Conservation (phyloP, 495 filamentous ascomycete genomes). For the Schizothecium vesticola region DNA sequence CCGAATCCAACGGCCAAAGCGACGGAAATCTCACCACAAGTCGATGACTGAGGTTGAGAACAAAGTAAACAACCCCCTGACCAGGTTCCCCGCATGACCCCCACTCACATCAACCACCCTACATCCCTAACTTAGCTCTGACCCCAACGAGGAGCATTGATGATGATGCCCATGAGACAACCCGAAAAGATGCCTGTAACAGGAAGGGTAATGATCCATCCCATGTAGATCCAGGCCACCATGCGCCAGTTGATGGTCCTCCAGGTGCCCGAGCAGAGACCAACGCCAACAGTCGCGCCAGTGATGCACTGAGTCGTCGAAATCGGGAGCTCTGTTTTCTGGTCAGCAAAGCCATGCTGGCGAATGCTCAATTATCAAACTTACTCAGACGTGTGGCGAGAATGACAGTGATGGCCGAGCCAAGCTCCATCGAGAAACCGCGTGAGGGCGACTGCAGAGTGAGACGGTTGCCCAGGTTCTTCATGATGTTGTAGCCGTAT, state of each 20-base stretch:
- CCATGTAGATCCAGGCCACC: conserved; percentile 51
- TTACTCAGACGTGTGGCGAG: conserved; percentile 54
- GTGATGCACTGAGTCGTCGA: conserved; percentile 59
- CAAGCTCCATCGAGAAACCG: conserved; percentile 65
- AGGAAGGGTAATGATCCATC: conserved; percentile 57
- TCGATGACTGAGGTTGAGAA: background rate
- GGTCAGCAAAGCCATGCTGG: background rate
- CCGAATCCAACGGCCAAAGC: background rate
- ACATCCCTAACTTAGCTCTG: background rate
- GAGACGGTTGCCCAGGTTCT: conserved; percentile 62
- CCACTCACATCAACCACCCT: background rate
- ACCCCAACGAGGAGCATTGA: conserved; percentile 48
- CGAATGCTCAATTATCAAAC: background rate
- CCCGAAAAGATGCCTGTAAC: conserved; percentile 51
- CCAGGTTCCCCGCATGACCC: background rate
- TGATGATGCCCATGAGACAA: conserved; percentile 50
- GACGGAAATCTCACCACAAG: background rate
- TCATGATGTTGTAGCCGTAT: conserved; percentile 69
- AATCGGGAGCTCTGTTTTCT: conserved; percentile 41
- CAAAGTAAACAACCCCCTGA: background rate
- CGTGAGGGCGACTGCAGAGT: conserved; percentile 63
- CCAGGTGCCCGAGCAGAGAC: conserved; percentile 52
- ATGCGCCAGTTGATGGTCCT: conserved; percentile 56
- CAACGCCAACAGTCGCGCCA: conserved; percentile 57
- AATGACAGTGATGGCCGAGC: conserved; percentile 62